These are phyloP conservation scores for Suillus alpinus DNA, from an alignment of 768 basidiomycete species.

Conservation along the genomic window DNA sequence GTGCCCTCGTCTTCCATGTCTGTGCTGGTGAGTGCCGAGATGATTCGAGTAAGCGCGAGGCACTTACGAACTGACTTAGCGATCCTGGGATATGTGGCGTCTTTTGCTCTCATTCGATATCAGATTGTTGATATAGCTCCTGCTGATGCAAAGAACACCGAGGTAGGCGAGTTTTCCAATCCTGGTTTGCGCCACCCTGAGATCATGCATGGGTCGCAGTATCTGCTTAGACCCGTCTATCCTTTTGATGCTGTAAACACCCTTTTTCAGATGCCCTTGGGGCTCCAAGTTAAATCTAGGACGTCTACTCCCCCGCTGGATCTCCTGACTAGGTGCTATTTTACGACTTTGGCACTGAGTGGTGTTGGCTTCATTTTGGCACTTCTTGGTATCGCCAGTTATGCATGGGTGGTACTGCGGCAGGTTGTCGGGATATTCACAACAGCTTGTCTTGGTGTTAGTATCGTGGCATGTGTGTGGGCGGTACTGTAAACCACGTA, in stretches of 20 bases:
- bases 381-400: constrained; percentile 24
- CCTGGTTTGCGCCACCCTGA: background rate
- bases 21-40: constrained; percentile 21
- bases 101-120: constrained; percentile 28
- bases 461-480: constrained; percentile 20
- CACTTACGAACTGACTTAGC: constrained; percentile 10
- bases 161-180: no score
- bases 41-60: background rate
- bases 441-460: constrained; percentile 23
- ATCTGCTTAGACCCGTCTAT: background rate
- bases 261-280: background rate
- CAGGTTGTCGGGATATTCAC: constrained; percentile 25
- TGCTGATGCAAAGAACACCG: background rate
- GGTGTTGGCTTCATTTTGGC: constrained; percentile 23
- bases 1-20: constrained; percentile 30
- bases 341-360: constrained; percentile 24
- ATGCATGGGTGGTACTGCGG: constrained; percentile 23
- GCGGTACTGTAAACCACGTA: constrained; percentile 15
- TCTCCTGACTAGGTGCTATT: constrained; percentile 25
- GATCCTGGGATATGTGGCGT: constrained; percentile 26
- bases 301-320: constrained; percentile 12
- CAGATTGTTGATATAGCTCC: constrained; percentile 14
- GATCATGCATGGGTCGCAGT: no score
- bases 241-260: background rate
- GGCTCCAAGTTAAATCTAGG: background rate